These are phyloP conservation scores for Kentomonas sorsogonicus DNA, from an alignment of 208 protist species.

Conservation along the genomic window DNA sequence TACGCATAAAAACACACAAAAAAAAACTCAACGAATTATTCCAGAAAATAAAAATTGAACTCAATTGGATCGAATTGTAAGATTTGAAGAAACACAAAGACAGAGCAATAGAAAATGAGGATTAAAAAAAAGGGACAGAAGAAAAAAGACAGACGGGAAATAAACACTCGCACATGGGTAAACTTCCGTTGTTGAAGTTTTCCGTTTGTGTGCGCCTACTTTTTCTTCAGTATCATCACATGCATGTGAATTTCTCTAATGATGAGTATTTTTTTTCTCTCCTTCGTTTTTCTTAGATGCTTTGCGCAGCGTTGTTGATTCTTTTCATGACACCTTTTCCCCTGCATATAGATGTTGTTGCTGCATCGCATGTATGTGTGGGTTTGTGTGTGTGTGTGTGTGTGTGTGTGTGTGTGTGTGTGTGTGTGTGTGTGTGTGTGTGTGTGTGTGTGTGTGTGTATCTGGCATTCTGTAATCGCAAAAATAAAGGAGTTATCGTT, in stretches of 20 bases:
- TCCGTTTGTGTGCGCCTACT: not conserved
- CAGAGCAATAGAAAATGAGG: conserved; percentile 5
- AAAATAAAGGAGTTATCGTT: not conserved
- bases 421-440: conserved; percentile 3
- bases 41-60: not conserved
- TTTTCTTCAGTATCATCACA: not conserved
- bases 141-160: conserved; percentile 13
- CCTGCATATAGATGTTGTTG: too few relatives aligned
- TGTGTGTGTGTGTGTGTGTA: conserved; percentile 7
- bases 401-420: not conserved
- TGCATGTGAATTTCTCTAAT: not conserved
- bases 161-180: too few relatives aligned
- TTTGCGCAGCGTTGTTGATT: too few relatives aligned
- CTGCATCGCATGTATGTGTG: too few relatives aligned
- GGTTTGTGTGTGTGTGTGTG: too few relatives aligned
- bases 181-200: too few relatives aligned
- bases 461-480: not conserved
- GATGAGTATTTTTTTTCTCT: not conserved
- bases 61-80: conserved; percentile 4
- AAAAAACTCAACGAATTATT: conserved; percentile 1
- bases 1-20: conserved; percentile 3
- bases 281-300: not conserved
- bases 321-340: too few relatives aligned
- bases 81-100: not conserved
- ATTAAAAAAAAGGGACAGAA: conserved; percentile 10